Conservation (phyloP, 805 yeast species). For the Wickerhamiella vanderwaltii region DNA sequence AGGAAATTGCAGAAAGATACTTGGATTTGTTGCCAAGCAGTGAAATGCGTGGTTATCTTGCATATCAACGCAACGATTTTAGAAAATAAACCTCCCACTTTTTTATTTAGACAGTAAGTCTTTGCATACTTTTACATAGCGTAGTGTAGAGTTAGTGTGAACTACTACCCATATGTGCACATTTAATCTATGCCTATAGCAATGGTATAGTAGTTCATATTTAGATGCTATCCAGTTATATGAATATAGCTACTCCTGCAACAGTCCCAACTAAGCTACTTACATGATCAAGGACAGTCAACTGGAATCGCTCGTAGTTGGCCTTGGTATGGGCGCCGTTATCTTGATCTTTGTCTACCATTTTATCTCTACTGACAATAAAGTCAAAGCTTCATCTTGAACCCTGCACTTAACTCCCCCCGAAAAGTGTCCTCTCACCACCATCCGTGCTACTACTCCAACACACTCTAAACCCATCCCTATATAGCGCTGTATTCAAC, state of each 20-base stretch:
- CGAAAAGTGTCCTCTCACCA: too few relatives aligned
- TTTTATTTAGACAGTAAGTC: too few relatives aligned
- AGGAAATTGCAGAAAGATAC: constrained; percentile 55
- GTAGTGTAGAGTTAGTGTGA: too few relatives aligned
- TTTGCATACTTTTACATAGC: too few relatives aligned
- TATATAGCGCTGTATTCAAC: too few relatives aligned
- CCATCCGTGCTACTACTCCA: too few relatives aligned
- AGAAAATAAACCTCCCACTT: too few relatives aligned
- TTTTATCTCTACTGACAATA: constrained; percentile 30
- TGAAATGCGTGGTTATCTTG: constrained; percentile 59
- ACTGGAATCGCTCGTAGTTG: constrained; percentile 57
- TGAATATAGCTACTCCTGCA: neutral
- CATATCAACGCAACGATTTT: constrained; percentile 85
- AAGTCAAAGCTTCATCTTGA: neutral
- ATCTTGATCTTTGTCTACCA: constrained; percentile 64
- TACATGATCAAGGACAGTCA: constrained; percentile 75
- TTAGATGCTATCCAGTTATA: too few relatives aligned
- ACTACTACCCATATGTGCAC: too few relatives aligned
- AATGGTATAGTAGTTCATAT: too few relatives aligned
- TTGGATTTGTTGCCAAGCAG: constrained; percentile 63
- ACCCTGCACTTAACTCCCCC: neutral
- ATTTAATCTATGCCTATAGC: too few relatives aligned
- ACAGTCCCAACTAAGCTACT: neutral
- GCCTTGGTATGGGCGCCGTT: constrained; percentile 62
- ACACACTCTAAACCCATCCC: too few relatives aligned